Evolutionary conservation across 345 rosid genomes (phyloP), one percentile per base, ranked within the genome.

Genomic region (Hibiscus tridactylites): DNA sequence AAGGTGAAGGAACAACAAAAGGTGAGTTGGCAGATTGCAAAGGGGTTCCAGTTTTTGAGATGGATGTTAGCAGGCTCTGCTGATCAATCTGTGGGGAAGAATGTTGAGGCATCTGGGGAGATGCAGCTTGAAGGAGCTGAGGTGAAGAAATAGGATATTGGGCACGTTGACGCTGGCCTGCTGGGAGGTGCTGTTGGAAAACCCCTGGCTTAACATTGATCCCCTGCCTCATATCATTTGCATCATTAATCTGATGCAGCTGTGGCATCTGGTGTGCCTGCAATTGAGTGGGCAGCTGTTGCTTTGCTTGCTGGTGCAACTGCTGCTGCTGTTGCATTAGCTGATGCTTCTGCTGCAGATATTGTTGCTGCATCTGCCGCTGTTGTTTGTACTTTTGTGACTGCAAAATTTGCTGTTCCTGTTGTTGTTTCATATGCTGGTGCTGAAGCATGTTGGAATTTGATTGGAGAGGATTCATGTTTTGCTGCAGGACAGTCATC

Each of bases 31-130:
- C 87, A 71, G 97, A 85, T 78, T 89, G 99, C 82, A 85, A 77
- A 56, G 97, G 98, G 47, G 93, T 95, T 77, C 93, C 96, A 71
- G 76, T 78, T 83, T 84, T 90, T 71, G 83, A 84, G 63, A 86
- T 75, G 44, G 96, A 74, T 72, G 85, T 19, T 3, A 75, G 75
- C 47, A 88, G 75, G 81, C 80, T 89, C 80, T 90, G 93, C 84
- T 89, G 99, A 79, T 95, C 97, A 58, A 95, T 73, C 85, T 89
- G 99, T 66, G 97, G 98, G 81, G 99, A 95, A 77, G 96, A 77
- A 81, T 90, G 88, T 70, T 87, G 97, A 15, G 81, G 75, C 74
- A 95, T 81, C 81, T 95, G 98, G 26, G 96, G 92, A 66, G 98
- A 92, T 70, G 87, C 79, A 71, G 91, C 83, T 79, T 79, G 97